Percentiles rank a stretch among this genome's conserved stretches.
Conservation (phyloP, 1,284 basidiomycete genomes). For the Boletellus sp. region DNA sequence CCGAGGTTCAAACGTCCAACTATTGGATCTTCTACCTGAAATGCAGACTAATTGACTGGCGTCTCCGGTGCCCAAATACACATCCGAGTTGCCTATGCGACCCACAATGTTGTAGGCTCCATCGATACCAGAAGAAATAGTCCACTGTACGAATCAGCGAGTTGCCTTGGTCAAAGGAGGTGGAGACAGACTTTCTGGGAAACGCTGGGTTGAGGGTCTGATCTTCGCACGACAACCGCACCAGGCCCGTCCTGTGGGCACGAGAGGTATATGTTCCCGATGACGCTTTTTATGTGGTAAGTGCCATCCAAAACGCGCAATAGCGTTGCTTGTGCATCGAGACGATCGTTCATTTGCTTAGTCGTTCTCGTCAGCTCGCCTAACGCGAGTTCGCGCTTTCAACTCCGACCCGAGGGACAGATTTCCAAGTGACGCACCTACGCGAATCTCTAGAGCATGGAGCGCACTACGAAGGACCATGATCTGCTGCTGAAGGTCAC, state of each 20-base stretch:
- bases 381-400: not conserved
- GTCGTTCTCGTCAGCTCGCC: not conserved
- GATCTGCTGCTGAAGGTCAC: not conserved
- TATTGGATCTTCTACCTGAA: not conserved
- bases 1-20: not conserved
- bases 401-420: not conserved
- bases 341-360: not conserved
- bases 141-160: not conserved
- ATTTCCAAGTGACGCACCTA: not conserved
- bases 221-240: not conserved
- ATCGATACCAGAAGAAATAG: not conserved
- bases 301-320: not conserved
- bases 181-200: not conserved
- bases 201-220: not conserved
- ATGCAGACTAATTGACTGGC: not conserved
- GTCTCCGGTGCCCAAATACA: not conserved
- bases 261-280: not conserved
- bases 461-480: not conserved
- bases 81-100: not conserved
- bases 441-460: not conserved
- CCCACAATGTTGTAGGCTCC: not conserved
- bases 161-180: not conserved
- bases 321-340: not conserved
- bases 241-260: not conserved
- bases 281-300: not conserved